Evolutionary conservation across 345 rosid genomes (phyloP).

Genomic region (Linum usitatissimum): DNA sequence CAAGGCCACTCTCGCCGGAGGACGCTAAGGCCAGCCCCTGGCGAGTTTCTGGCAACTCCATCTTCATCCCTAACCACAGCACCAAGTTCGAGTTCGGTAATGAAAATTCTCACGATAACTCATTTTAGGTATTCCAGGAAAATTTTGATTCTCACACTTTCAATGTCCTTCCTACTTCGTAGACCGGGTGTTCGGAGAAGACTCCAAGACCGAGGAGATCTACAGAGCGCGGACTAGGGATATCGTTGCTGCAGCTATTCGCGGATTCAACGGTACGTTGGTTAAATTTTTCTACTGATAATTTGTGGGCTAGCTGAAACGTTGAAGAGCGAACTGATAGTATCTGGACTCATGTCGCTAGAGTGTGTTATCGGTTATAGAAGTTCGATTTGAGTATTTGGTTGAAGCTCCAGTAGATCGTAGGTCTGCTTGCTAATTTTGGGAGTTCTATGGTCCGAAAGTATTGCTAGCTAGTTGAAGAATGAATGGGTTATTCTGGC

Average conservation of each 20-base stretch:
- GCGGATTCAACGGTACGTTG: conserved; percentile 78
- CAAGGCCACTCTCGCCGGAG: conserved; percentile 69
- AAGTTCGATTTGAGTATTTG: no score
- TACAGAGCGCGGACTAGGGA: conserved; percentile 66
- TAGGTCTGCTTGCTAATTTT: neutral
- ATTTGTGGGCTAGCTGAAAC: neutral
- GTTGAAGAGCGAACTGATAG: no score
- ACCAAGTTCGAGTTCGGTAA: conserved; percentile 67
- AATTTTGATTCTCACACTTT: no score
- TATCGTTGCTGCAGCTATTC: conserved; percentile 71
- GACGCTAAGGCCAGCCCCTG: conserved; percentile 76
- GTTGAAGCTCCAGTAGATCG: no score
- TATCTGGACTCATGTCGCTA: no score
- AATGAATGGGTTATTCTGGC: neutral
- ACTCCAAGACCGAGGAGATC: conserved; percentile 50
- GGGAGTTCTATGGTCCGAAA: neutral
- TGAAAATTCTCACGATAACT: conserved; percentile 2
- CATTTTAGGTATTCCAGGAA: neutral
- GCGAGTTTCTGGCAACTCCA: conserved; percentile 58
- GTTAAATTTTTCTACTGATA: neutral
- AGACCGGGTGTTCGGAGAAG: conserved; percentile 66
- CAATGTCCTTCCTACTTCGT: neutral
- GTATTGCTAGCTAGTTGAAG: neutral
- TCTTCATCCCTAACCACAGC: conserved; percentile 47
- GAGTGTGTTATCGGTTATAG: no score